phyloP scores from a whole-genome alignment of 495 filamentous ascomycete genomes.

The Pseudotulostoma volvatum region DNA sequence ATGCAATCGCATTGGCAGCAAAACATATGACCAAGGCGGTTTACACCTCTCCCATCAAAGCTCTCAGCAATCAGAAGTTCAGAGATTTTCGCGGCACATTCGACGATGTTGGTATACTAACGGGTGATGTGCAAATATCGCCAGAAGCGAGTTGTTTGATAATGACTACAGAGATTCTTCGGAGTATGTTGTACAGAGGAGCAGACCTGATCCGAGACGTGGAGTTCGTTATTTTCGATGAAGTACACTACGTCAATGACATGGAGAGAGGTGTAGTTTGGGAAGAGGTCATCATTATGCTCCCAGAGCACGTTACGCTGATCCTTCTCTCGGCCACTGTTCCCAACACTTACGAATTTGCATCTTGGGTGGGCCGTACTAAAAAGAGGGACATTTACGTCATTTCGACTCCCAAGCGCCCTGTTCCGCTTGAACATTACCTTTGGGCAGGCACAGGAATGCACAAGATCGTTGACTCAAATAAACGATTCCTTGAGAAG shows the following conservation, averaged over 20 bases:
- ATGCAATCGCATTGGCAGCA: slow-evolving; percentile 86
- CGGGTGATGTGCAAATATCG: slow-evolving; percentile 95
- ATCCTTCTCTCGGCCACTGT: slow-evolving; percentile 94
- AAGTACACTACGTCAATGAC: slow-evolving; percentile 98
- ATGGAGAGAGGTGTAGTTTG: slow-evolving; percentile 94
- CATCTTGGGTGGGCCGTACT: slow-evolving; percentile 93
- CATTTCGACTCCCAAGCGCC: slow-evolving; percentile 89
- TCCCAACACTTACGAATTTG: slow-evolving; percentile 93
- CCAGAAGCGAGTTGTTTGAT: slow-evolving; percentile 96
- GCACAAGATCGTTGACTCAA: slow-evolving; percentile 81
- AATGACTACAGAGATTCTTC: slow-evolving; percentile 96
- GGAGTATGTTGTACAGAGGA: slow-evolving; percentile 95
- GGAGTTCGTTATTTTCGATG: slow-evolving; percentile 97
- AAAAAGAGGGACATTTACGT: slow-evolving; percentile 99
- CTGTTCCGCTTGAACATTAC: slow-evolving; percentile 89
- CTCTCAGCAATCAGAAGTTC: slow-evolving; percentile 96
- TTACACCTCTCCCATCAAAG: slow-evolving; percentile 98
- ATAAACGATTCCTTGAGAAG: slow-evolving; percentile 76
- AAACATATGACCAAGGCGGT: slow-evolving; percentile 99
- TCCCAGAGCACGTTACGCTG: slow-evolving; percentile 87
- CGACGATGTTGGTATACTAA: slow-evolving; percentile 91
- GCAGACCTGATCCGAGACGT: slow-evolving; percentile 94
- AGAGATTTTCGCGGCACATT: slow-evolving; percentile 80
- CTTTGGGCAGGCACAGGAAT: slow-evolving; percentile 88
- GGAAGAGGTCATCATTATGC: slow-evolving; percentile 99